Conservation (phyloP, 164 flowering plant genomes). For the Berberis thunbergii region DNA sequence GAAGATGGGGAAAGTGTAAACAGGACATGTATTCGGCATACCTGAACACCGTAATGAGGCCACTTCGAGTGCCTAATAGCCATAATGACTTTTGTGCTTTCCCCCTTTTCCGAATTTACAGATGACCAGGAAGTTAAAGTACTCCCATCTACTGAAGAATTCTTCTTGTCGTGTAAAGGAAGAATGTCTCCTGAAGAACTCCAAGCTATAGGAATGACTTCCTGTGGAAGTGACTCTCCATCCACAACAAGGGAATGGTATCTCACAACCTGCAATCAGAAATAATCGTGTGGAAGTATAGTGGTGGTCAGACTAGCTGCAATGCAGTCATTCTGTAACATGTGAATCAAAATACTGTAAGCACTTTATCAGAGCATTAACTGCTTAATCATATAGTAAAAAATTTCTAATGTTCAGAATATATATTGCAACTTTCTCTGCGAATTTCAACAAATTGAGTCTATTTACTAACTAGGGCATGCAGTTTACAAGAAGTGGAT, state of each 20-base stretch:
- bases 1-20: slow-evolving; percentile 3
- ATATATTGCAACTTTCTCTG: no score
- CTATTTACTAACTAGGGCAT: no score
- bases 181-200: slow-evolving; percentile 38
- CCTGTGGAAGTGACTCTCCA: slow-evolving; percentile 63
- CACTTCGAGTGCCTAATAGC: slow-evolving; percentile 78
- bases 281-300: background rate
- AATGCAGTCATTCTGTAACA: no score
- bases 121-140: slow-evolving; percentile 14
- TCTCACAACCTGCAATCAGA: slow-evolving; percentile 72
- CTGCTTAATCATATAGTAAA: no score
- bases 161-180: slow-evolving; percentile 36
- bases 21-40: slow-evolving; percentile 16
- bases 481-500: no score
- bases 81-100: slow-evolving; percentile 52
- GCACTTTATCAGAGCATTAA: no score
- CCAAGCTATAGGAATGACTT: slow-evolving; percentile 93
- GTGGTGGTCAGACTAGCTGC: no score
- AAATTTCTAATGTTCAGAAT: no score
- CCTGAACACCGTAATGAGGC: slow-evolving; percentile 98
- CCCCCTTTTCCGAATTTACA: slow-evolving; percentile 13
- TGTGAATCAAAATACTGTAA: no score
- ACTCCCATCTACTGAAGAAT: slow-evolving; percentile 16
- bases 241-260: slow-evolving; percentile 93
- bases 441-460: no score